phyloP scores from a whole-genome alignment of 2,329 filamentous ascomycete genomes.

The Coniosporium tulheliwenetii region DNA sequence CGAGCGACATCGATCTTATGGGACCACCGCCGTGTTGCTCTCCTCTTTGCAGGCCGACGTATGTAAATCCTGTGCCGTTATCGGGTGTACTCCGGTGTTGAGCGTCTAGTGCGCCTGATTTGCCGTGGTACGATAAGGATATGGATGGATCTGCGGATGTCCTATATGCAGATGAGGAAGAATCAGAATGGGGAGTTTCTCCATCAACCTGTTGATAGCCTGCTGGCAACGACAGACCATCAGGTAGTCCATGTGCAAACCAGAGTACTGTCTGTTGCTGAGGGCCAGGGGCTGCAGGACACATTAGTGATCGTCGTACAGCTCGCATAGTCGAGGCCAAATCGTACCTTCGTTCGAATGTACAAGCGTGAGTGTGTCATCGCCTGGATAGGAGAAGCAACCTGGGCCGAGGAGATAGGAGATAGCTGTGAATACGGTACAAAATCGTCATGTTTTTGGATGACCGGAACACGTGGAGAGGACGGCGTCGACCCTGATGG shows the following conservation, averaged over 20 bases:
- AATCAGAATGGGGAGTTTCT: neutral
- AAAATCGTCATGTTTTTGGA: slow-evolving; percentile 12
- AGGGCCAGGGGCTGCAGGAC: neutral
- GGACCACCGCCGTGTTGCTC: slow-evolving; percentile 15
- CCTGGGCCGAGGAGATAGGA: neutral
- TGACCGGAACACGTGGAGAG: slow-evolving; percentile 23
- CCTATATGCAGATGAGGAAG: neutral
- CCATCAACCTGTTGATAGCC: neutral
- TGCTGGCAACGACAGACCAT: neutral
- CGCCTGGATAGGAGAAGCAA: neutral
- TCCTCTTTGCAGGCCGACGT: slow-evolving; percentile 17
- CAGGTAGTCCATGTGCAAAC: neutral
- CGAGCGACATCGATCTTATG: slow-evolving; percentile 22
- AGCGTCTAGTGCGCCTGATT: neutral
- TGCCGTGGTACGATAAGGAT: neutral
- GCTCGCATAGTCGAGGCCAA: neutral
- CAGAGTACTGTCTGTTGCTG: neutral
- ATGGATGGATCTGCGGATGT: neutral
- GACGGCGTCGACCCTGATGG: slow-evolving; percentile 32
- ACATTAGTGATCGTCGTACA: neutral
- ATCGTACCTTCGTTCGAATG: neutral
- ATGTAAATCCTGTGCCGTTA: slow-evolving; percentile 18
- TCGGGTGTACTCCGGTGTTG: slow-evolving; percentile 10
- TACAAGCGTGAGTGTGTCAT: neutral
- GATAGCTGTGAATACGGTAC: slow-evolving; percentile 14